phyloP scores from a whole-genome alignment of 257 asterid species.

The Thymus mandschuricus region DNA sequence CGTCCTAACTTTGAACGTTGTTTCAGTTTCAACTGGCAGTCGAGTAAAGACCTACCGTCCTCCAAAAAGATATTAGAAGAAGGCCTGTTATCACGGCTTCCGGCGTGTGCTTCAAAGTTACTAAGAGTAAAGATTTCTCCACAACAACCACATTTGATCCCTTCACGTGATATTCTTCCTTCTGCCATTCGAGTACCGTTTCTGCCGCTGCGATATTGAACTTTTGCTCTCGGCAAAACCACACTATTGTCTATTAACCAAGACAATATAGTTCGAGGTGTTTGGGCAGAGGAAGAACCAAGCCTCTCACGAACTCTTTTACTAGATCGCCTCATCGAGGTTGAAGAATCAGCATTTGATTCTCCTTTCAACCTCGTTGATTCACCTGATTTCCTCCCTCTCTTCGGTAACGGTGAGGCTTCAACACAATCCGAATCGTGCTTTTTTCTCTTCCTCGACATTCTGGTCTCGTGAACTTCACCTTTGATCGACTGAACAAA shows the following conservation, averaged over 20 bases:
- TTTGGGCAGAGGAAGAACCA: constrained; percentile 52
- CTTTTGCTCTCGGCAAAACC: constrained; percentile 69
- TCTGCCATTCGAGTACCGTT: constrained; percentile 45
- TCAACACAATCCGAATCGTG: constrained; percentile 28
- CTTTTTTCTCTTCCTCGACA: constrained; percentile 43
- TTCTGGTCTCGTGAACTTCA: constrained; percentile 32
- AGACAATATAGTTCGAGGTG: constrained; percentile 70
- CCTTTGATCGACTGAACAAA: constrained; percentile 35
- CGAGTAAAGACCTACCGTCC: constrained; percentile 76
- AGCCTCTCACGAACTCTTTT: constrained; percentile 55
- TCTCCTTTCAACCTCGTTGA: constrained; percentile 35
- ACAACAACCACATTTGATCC: constrained; percentile 87
- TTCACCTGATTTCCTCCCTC: constrained; percentile 37
- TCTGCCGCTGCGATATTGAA: constrained; percentile 50
- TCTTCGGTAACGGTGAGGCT: constrained; percentile 34
- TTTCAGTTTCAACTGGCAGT: constrained; percentile 66
- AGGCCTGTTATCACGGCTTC: constrained; percentile 60
- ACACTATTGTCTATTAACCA: constrained; percentile 76
- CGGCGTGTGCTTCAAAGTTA: constrained; percentile 79
- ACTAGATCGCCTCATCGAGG: constrained; percentile 44
- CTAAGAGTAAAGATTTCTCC: constrained; percentile 51
- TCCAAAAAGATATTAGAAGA: constrained; percentile 68
- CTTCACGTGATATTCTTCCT: constrained; percentile 81
- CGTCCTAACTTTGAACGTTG: constrained; percentile 30
- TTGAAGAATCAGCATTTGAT: constrained; percentile 35